Evolutionary conservation across 306 rosid genomes (phyloP).

Genomic region (Corylus heterophylla): DNA sequence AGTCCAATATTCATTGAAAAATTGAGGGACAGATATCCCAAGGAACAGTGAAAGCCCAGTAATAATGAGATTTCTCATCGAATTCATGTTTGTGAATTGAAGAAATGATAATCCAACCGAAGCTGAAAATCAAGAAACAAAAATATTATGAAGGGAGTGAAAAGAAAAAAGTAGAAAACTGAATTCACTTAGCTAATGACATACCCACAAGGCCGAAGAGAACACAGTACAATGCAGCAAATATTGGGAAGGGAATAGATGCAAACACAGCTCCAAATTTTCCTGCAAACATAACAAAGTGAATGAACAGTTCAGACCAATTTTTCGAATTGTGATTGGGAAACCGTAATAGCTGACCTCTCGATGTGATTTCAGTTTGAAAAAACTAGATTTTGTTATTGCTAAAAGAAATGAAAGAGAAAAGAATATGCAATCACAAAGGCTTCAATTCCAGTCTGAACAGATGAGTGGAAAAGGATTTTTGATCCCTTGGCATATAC

Average conservation of each 20-base stretch:
- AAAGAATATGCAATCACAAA: background rate
- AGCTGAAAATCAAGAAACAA: slow-evolving; percentile 49
- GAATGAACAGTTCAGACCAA: background rate
- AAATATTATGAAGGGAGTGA: slow-evolving; percentile 18
- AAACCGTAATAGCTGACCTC: background rate
- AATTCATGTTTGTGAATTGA: slow-evolving; percentile 95
- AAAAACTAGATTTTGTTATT: background rate
- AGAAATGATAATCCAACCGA: slow-evolving; percentile 94
- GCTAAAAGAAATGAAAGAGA: background rate
- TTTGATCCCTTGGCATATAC: background rate
- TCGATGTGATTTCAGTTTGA: background rate
- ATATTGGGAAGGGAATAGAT: slow-evolving; percentile 89
- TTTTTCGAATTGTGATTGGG: background rate
- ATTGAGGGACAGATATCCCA: slow-evolving; percentile 86
- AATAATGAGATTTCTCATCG: slow-evolving; percentile 93
- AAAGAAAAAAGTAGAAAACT: background rate
- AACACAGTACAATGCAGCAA: slow-evolving; percentile 79
- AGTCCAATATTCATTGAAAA: slow-evolving; percentile 69
- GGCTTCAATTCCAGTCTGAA: background rate
- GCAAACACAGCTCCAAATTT: slow-evolving; percentile 99
- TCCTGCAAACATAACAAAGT: slow-evolving; percentile 45
- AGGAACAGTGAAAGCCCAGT: slow-evolving; percentile 84
- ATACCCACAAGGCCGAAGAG: slow-evolving; percentile 92
- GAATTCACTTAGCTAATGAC: slow-evolving; percentile 26
- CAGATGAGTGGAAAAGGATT: background rate